Percentiles rank a stretch among this genome's conserved stretches.
These are phyloP conservation scores for Dictyostelium discoideum DNA, from an alignment of 78 protist genomes.

Conservation along the genomic window DNA sequence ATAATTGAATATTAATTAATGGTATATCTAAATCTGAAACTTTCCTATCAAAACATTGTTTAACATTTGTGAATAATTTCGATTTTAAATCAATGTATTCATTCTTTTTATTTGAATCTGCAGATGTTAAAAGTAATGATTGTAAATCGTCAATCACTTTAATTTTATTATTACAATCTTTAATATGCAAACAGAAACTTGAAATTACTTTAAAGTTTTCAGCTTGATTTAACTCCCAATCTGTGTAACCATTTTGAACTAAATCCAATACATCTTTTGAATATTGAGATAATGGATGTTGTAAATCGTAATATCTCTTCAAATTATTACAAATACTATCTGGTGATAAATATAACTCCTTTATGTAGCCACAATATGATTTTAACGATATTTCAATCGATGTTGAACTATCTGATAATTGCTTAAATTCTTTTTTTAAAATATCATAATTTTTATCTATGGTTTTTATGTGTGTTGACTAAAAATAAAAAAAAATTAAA, in stretches of 20 bases:
- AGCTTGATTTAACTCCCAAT: background rate
- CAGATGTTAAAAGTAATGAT: too few relatives aligned
- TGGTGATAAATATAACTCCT: conserved; percentile 6
- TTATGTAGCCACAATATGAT: background rate
- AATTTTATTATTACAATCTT: background rate
- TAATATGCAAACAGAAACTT: background rate
- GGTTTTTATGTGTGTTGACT: background rate
- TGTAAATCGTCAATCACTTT: background rate
- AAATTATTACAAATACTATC: conserved; percentile 1
- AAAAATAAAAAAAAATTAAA: too few relatives aligned
- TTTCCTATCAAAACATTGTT: background rate
- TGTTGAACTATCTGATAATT: background rate
- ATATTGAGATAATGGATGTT: background rate
- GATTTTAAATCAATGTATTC: background rate
- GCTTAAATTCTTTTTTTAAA: background rate
- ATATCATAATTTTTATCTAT: conserved; percentile 3
- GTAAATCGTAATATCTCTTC: background rate
- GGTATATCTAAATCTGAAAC: conserved; percentile 12
- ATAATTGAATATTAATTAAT: conserved; percentile 5
- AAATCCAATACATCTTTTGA: background rate
- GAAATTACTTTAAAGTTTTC: background rate
- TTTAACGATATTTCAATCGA: background rate
- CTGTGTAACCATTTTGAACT: background rate
- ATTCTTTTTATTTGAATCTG: background rate
- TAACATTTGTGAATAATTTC: background rate